Evolutionary conservation across 257 asterid genomes (phyloP), one percentile per base, ranked within the genome.

Genomic region (Verbena officinalis): DNA sequence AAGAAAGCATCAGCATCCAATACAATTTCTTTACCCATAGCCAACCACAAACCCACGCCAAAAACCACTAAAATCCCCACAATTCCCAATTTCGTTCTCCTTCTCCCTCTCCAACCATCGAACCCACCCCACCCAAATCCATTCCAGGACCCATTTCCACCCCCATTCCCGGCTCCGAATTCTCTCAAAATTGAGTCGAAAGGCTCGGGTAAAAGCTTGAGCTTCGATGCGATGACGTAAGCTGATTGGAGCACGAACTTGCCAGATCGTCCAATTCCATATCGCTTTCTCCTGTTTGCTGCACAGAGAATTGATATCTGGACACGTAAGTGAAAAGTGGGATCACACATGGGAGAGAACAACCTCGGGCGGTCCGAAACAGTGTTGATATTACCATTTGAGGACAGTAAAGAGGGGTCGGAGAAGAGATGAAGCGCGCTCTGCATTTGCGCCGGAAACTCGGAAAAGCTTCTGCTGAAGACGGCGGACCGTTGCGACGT

Each of bases 121-220:
- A 72, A 85, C 13, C 88, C 77, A 10, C 83, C 84, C 42, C 76
- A 58, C 9, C 91, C 85, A 21, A 58, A 79, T 57, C 86, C 81
- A 34, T 62, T 66, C 88, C 77, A 64, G 60, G 67, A 81, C 1
- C 92, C 86, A 31, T 76, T 72, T 1, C 90, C 75, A 3, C 89
- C 86, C 13, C 87, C 89, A 62, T 68, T 70, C 2, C 93, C 90
- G n/a, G 72, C 78, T 14, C 80, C 83, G 40, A 75, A 83, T 70
- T 86, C 95, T 14, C 83, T 68, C 52, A 91, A 24, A 51, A 91
- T 5, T 0, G 68, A 59, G 5, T 77, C 93, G 13, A 88, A 34
- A 9, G 96, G 95, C 77, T 80, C 96, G 3, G 96, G 97, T 0
- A 91, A 40, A 45, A 91, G 24, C 72, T 77, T 76, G 48, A 88